These are phyloP conservation scores for Trichophyton verrucosum DNA, from an alignment of 2,329 filamentous ascomycete genomes.

Conservation along the genomic window DNA sequence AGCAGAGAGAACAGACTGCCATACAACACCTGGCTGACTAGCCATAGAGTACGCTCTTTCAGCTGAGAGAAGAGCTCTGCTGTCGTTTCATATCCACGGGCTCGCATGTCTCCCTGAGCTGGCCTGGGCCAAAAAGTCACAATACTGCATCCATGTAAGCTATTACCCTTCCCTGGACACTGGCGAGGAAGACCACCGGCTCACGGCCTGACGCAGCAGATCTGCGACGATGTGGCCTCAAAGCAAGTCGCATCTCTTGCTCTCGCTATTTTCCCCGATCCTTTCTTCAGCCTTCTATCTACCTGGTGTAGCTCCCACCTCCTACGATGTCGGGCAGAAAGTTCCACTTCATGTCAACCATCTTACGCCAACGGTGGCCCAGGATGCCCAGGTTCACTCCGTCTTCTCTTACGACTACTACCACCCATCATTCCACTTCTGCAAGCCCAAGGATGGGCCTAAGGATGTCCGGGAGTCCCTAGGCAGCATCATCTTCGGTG, in stretches of 20 bases:
- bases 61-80: too few relatives aligned
- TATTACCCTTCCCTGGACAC: too few relatives aligned
- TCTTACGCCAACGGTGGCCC: conserved; percentile 71
- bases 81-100: too few relatives aligned
- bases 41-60: too few relatives aligned
- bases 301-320: conserved; percentile 85
- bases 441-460: conserved; percentile 62
- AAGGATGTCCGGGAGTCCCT: conserved; percentile 75
- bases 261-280: conserved; percentile 23
- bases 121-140: too few relatives aligned
- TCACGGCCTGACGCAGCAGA: neutral
- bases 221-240: conserved; percentile 26
- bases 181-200: neutral
- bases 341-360: conserved; percentile 89
- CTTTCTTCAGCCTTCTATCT: conserved; percentile 71
- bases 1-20: too few relatives aligned
- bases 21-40: too few relatives aligned
- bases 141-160: too few relatives aligned
- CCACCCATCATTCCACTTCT: conserved; percentile 76
- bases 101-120: too few relatives aligned
- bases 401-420: conserved; percentile 97
- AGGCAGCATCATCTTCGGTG: conserved; percentile 92
- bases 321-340: conserved; percentile 65
- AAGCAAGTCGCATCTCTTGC: conserved; percentile 20
- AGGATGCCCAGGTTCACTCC: conserved; percentile 74